Conservation (phyloP, 352 stramenopile genomes). For the Nothophytophthora sp. region DNA sequence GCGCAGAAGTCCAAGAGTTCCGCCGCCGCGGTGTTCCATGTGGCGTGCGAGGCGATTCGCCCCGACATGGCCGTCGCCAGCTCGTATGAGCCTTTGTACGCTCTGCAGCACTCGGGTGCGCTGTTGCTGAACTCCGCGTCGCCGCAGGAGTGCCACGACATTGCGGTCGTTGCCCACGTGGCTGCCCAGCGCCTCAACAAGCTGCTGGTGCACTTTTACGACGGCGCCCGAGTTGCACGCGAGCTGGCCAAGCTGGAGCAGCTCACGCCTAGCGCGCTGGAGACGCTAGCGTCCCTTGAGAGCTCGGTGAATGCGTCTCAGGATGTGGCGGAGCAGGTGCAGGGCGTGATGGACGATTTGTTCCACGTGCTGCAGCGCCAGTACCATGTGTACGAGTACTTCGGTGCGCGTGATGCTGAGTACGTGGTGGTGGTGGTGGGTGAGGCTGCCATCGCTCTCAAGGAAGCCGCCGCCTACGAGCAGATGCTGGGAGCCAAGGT, state of each 20-base stretch:
- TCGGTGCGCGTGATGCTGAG: slow-evolving; percentile 50
- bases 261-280: slow-evolving; percentile 37
- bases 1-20: slow-evolving; percentile 6
- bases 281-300: slow-evolving; percentile 39
- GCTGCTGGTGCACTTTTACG: slow-evolving; percentile 71
- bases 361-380: slow-evolving; percentile 65
- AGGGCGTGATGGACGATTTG: slow-evolving; percentile 66
- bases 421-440: slow-evolving; percentile 59
- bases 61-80: slow-evolving; percentile 35
- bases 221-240: slow-evolving; percentile 47
- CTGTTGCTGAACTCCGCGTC: slow-evolving; percentile 57
- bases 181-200: slow-evolving; percentile 44
- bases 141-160: slow-evolving; percentile 65
- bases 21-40: slow-evolving; percentile 40
- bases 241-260: slow-evolving; percentile 51
- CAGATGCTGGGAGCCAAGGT: slow-evolving; percentile 76
- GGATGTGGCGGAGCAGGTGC: slow-evolving; percentile 48
- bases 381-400: slow-evolving; percentile 77
- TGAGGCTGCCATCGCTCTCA: slow-evolving; percentile 41
- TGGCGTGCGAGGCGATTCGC: slow-evolving; percentile 41
- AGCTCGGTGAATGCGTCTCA: not conserved
- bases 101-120: slow-evolving; percentile 47
- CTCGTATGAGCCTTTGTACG: slow-evolving; percentile 52
- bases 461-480: slow-evolving; percentile 65
- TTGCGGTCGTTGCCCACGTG: slow-evolving; percentile 66